phyloP scores from a whole-genome alignment of 78 protist species.

The Chrysochromulina parva region DNA sequence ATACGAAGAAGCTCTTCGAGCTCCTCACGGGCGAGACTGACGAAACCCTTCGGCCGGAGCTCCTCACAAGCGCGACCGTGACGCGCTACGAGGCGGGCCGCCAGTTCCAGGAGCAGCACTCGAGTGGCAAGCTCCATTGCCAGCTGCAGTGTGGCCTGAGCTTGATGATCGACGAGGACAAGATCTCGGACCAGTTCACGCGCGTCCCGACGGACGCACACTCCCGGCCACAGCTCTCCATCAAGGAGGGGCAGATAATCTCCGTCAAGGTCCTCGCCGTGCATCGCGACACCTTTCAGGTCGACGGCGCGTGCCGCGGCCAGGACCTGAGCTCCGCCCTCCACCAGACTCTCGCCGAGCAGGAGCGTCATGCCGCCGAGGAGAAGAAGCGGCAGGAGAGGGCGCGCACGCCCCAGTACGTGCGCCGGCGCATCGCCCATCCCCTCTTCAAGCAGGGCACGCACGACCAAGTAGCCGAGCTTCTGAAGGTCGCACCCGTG shows the following conservation, averaged over 20 bases:
- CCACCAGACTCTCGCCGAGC: not conserved
- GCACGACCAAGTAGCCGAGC: not conserved
- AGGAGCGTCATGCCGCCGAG: not conserved
- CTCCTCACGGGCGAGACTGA: not conserved
- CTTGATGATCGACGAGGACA: too few species aligned
- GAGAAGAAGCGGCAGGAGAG: not conserved
- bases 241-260: too few species aligned
- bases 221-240: too few species aligned
- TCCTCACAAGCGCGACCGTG: not conserved
- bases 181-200: too few species aligned
- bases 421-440: not conserved
- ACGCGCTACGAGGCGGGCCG: too few species aligned
- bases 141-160: too few species aligned
- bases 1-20: not conserved
- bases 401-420: not conserved
- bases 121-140: too few species aligned
- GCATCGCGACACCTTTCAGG: too few species aligned
- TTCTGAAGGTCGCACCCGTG: not conserved
- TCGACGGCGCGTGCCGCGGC: not conserved
- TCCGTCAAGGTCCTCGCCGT: too few species aligned
- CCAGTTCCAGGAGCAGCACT: too few species aligned
- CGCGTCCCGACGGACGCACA: too few species aligned
- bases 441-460: not conserved
- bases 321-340: not conserved
- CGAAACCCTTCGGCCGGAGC: not conserved